These are phyloP conservation scores for Jackrogersella minutella DNA, from an alignment of 495 filamentous ascomycete species.

Conservation along the genomic window DNA sequence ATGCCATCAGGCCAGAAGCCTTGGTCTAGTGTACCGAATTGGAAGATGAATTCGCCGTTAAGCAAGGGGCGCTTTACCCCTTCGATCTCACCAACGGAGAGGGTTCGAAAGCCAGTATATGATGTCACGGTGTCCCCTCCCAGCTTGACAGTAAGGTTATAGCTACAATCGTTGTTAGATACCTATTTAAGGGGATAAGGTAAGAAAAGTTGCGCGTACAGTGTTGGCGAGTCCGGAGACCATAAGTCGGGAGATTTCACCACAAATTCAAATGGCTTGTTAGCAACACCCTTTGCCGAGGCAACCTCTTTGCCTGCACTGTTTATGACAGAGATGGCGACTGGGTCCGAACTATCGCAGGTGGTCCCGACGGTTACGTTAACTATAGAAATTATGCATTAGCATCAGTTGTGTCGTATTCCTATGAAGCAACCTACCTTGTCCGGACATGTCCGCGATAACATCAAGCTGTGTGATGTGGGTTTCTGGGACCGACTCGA, in stretches of 20 bases:
- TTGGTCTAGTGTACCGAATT: slow-evolving; percentile 73
- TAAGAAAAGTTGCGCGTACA: slow-evolving; percentile 40
- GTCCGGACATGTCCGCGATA: slow-evolving; percentile 65
- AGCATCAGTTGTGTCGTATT: background rate
- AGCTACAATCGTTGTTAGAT: slow-evolving; percentile 41
- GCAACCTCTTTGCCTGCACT: slow-evolving; percentile 45
- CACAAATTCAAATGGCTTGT: slow-evolving; percentile 59
- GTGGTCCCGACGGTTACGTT: slow-evolving; percentile 57
- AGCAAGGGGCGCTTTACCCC: slow-evolving; percentile 68
- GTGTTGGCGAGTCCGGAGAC: slow-evolving; percentile 66
- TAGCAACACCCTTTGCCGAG: slow-evolving; percentile 46
- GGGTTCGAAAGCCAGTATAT: slow-evolving; percentile 73
- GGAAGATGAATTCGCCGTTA: slow-evolving; percentile 71
- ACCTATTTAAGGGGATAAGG: background rate
- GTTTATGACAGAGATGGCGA: slow-evolving; percentile 56
- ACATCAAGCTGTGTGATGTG: slow-evolving; percentile 65
- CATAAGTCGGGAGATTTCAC: slow-evolving; percentile 62
- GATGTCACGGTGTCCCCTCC: slow-evolving; percentile 63
- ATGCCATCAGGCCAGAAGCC: slow-evolving; percentile 76
- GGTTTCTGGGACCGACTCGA: slow-evolving; percentile 64
- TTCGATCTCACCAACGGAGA: slow-evolving; percentile 60
- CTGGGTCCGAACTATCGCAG: slow-evolving; percentile 39
- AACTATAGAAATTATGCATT: slow-evolving; percentile 50
- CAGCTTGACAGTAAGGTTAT: slow-evolving; percentile 66
- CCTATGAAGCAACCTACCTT: slow-evolving; percentile 51